Evolutionary conservation across 2,329 filamentous ascomycete species (phyloP), one percentile per base, ranked within the genome.

Genomic region (Penicillium psychrosexuale): DNA sequence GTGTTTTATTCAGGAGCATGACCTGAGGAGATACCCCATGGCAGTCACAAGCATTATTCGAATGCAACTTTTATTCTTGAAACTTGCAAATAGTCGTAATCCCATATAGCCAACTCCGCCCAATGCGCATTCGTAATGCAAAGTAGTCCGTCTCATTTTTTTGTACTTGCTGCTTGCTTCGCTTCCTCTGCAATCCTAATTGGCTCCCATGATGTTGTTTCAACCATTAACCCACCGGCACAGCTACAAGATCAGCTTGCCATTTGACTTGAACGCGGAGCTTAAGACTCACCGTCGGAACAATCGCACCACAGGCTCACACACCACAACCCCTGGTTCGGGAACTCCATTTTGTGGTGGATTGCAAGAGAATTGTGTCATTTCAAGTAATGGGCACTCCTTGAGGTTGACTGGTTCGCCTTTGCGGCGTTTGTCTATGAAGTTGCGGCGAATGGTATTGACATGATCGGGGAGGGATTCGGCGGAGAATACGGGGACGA

Each of bases 331-430:
- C 3, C 74, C 70, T 3, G 76, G 73, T 47, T 68, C 66, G 17
- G 71, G 73, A 33, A 76, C 71, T 42, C 67, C 69, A 48, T 76
- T 72, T 34, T 75, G 69, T 8, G 78, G 73, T 9, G 84, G 72
- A 65, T 84, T 78, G 70, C 85, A 88, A 27, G 79, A 79, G 66
- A 85, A 87, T 71, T 88, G 84, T 44, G 83, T 72, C 69, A 87
- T 70, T 67, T 86, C 82, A 61, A 82, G 75, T 38, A 87, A 70
- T 53, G 78, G 71, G 68, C 84, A 87, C 47, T 82, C 72, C 51
- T 74, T 68, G 6, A 87, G 74, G 31, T 82, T 73, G 56, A 84
- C 72, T 15, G 77, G 72, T 27, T 66, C 65, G 42, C 77, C 74
- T 67, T 84, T 84, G 57, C 81, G 80, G 47, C 73, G 69, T 66